These are phyloP conservation scores for Tirmania nivea DNA, from an alignment of 495 filamentous ascomycete genomes.

Conservation along the genomic window DNA sequence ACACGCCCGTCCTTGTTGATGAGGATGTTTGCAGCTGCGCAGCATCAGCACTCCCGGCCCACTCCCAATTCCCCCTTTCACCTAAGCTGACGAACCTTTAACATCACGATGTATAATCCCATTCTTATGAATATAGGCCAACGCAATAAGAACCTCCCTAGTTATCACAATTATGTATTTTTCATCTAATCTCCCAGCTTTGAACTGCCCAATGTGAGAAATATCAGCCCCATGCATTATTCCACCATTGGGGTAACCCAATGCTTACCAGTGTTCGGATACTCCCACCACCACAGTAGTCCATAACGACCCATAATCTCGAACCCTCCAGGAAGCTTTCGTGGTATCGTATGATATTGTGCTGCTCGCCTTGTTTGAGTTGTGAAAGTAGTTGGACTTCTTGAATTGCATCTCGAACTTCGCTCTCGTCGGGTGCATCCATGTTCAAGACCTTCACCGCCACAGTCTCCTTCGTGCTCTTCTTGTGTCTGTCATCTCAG, in stretches of 20 bases:
- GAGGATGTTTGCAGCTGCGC: conserved; percentile 61
- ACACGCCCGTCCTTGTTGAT: conserved; percentile 70
- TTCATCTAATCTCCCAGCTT: conserved; percentile 59
- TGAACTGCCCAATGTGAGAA: conserved; percentile 22
- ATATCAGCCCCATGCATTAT: conserved; percentile 11
- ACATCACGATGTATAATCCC: conserved; percentile 93
- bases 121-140: conserved; percentile 71
- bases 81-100: conserved; percentile 37
- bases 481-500: neutral
- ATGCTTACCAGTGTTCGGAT: conserved; percentile 58
- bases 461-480: conserved; percentile 38
- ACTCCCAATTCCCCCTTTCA: neutral
- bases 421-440: conserved; percentile 59
- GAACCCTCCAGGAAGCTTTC: conserved; percentile 71
- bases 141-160: conserved; percentile 62
- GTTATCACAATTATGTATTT: conserved; percentile 78
- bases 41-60: neutral
- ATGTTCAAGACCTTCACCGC: conserved; percentile 93
- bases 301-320: conserved; percentile 85
- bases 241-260: neutral
- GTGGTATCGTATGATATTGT: conserved; percentile 77
- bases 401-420: conserved; percentile 55
- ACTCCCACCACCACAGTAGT: conserved; percentile 88
- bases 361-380: conserved; percentile 59
- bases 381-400: conserved; percentile 74